Percentiles rank a stretch among this genome's conserved stretches.
Conservation (phyloP, 495 filamentous ascomycete species). For the Melanomma pulvis-pyrius region DNA sequence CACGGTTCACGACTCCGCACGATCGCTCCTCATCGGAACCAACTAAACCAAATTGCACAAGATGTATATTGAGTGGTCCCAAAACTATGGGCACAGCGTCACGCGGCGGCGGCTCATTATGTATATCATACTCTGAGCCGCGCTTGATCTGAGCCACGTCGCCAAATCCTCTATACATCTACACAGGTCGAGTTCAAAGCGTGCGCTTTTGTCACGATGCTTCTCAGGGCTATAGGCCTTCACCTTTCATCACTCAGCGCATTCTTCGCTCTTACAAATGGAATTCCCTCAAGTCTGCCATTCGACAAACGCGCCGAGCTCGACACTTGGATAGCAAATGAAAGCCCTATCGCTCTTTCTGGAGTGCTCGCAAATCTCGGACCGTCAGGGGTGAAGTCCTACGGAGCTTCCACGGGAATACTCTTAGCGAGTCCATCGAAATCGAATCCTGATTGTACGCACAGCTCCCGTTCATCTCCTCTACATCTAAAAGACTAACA, state of each 20-base stretch:
- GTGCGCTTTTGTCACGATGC: not conserved
- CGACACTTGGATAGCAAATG: slow-evolving; percentile 20
- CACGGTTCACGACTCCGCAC: not conserved
- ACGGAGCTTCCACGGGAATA: slow-evolving; percentile 21
- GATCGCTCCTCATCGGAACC: not conserved
- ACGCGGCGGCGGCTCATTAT: not conserved
- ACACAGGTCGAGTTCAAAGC: too few relatives aligned
- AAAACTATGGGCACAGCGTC: not conserved
- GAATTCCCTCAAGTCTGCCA: not conserved
- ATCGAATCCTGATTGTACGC: slow-evolving; percentile 24
- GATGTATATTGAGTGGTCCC: not conserved
- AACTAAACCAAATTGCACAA: not conserved
- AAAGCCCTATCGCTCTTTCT: slow-evolving; percentile 15
- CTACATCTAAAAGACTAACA: not conserved
- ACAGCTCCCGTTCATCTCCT: not conserved
- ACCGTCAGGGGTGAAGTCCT: slow-evolving; percentile 21
- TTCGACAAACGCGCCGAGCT: slow-evolving; percentile 25
- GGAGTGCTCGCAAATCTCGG: slow-evolving; percentile 33
- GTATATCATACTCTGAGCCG: not conserved
- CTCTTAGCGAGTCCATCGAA: slow-evolving; percentile 30
- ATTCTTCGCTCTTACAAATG: not conserved
- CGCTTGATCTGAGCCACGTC: not conserved
- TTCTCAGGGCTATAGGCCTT: not conserved
- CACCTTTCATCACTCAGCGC: not conserved
- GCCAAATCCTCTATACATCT: too few relatives aligned